Evolutionary conservation across 768 basidiomycete genomes (phyloP).

Genomic region (Psilocybe cyanescens): DNA sequence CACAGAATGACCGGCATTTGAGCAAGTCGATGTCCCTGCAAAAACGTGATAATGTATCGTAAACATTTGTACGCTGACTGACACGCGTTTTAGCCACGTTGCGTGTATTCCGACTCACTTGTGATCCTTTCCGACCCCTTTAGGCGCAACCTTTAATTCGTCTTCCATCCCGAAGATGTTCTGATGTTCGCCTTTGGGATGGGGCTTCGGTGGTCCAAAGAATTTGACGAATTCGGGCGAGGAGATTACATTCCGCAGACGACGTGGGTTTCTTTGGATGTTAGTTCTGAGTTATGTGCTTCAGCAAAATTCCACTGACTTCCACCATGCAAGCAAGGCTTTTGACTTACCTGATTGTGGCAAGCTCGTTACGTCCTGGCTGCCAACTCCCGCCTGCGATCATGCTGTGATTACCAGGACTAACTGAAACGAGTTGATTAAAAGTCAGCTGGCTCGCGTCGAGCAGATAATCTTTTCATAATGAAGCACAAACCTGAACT

Average conservation of each 20-base stretch:
- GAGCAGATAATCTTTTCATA: background rate
- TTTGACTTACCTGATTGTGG: constrained; percentile 62
- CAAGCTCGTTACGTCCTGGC: constrained; percentile 79
- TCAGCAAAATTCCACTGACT: background rate
- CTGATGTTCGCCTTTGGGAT: constrained; percentile 62
- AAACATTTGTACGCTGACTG: too few species aligned
- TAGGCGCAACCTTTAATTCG: constrained; percentile 89
- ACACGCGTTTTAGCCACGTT: background rate
- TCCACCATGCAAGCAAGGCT: background rate
- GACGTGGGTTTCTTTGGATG: constrained; percentile 61
- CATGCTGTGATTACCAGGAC: constrained; percentile 66
- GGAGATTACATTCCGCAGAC: constrained; percentile 70
- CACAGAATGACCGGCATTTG: constrained; percentile 79
- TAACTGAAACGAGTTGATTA: constrained; percentile 42
- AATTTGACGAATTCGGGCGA: constrained; percentile 70
- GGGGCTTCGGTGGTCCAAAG: constrained; percentile 74
- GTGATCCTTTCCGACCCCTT: constrained; percentile 86
- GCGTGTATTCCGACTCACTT: constrained; percentile 43
- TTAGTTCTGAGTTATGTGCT: constrained; percentile 47
- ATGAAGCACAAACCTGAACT: constrained; percentile 32
- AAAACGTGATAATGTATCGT: background rate
- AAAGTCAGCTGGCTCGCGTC: constrained; percentile 4
- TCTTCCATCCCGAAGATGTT: constrained; percentile 90
- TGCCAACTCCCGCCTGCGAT: constrained; percentile 85
- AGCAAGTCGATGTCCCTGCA: constrained; percentile 88